These are phyloP conservation scores for Debaryomycetaceae sp. DNA, from an alignment of 1,139 yeast species.

Conservation along the genomic window DNA sequence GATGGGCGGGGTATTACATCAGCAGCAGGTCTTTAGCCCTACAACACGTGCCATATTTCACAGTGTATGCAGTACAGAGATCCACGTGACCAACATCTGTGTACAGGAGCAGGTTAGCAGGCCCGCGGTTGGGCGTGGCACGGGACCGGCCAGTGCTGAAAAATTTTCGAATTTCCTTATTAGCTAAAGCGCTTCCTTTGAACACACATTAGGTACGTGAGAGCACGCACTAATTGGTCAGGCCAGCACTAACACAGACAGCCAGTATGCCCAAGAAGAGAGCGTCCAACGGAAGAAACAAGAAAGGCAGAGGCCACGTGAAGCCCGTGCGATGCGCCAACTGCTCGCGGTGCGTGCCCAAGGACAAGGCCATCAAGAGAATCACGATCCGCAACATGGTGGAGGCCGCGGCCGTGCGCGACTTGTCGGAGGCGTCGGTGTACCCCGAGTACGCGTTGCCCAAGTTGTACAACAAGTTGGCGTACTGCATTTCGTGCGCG, in stretches of 20 bases:
- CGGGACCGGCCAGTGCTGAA: no score
- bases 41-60: no score
- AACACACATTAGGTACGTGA: no score
- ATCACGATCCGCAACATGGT: slow-evolving; percentile 99
- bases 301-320: slow-evolving; percentile 99
- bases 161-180: no score
- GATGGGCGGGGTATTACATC: no score
- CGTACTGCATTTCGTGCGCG: slow-evolving; percentile 99
- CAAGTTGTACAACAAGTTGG: slow-evolving; percentile 98
- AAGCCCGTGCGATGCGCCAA: slow-evolving; percentile 99
- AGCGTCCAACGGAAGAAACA: slow-evolving; percentile 99
- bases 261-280: slow-evolving; percentile 98
- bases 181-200: no score
- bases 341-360: slow-evolving; percentile 99
- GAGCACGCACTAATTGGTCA: no score
- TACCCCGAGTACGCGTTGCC: slow-evolving; percentile 99
- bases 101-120: no score
- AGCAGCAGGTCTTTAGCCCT: no score
- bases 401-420: slow-evolving; percentile 99
- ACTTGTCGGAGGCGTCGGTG: slow-evolving; percentile 98
- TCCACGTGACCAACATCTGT: no score
- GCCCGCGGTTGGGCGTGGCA: no score
- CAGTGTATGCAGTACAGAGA: no score
- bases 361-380: slow-evolving; percentile 99
- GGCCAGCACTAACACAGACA: slow-evolving; percentile 21